Evolutionary conservation across 345 rosid species (phyloP), one percentile per base, ranked within the genome.

Genomic region (Acer yangbiense): DNA sequence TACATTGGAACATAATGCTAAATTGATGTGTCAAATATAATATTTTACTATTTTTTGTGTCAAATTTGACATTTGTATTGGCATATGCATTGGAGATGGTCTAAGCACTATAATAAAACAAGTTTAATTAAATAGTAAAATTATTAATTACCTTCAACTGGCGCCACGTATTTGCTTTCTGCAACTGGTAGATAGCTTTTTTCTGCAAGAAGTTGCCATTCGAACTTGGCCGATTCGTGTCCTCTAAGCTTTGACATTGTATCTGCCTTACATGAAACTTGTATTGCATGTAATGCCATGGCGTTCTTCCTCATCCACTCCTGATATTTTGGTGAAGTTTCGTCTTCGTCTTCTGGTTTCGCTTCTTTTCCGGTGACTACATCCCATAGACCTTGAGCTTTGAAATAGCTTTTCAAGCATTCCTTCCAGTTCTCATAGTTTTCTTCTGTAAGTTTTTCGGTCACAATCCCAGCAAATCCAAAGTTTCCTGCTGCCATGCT

Each of bases 251-350:
- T 35, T 32, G 46, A 16, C 43, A 65, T 35, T 16, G 69, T 65
- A 16, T 29, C 69, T 17, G 8, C 9, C 11, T 5, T 23, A 65
- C 69, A 65, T 3, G 69, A 65, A 35, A 65, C 35, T 65, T 65
- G 69, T 10, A 65, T 65, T 29, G 69, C 46, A 6, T 65, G 69
- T 32, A 65, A 65, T 1, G 69, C 69, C 69, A 65, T 65, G 11
- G 69, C 69, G 14, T 65, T 65, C 21, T 65, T 65, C 21, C 21
- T 65, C 8, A 32, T 35, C 69, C 69, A 65, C 1, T 6, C 9
- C 20, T 17, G 0, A 16, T 63, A 63, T 2, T 4, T 23, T 2
- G 6, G 17, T 23, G 66, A 21, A 63, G 12, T 0, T 2, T 63
- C 29, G 32, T 29, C 32, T 8, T 4, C 13, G 27, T 25, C 27